Evolutionary conservation across 129 eudicot species (phyloP), one percentile per base, ranked within the genome.

Genomic region (Scalesia atractyloides): DNA sequence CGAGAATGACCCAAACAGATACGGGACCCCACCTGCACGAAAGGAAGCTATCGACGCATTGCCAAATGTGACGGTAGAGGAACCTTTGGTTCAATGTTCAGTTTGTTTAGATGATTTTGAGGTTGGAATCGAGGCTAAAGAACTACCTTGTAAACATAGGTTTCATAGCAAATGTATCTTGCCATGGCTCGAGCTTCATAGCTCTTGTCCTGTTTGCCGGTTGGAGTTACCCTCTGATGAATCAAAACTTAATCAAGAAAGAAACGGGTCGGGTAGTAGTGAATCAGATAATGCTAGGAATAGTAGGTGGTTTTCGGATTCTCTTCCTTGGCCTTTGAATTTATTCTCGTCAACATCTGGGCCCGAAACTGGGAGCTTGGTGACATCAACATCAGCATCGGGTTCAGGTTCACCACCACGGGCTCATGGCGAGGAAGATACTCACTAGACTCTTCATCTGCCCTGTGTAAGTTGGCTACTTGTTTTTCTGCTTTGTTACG

Each of bases 41-140:
- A 91, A 89, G 51, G 91, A 86, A 72, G 93, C 90, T 0, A 84
- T 91, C 20, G 94, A 91, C 30, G 89, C 91, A 17, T 61, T 91
- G 79, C 93, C 96, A 12, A 75, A 75, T 24, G 96, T 91, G 30
- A 74, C 75, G 63, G 58, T 89, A 3, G 83, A 81, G 43, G 87
- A 83, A 67, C 64, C 34, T 16, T 70, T 72, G 0, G 58, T 84
- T 66, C 97, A 88, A 64, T 93, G 98, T 69, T 83, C 88, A 0
- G 88, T 93, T 63, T 93, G 98, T 71, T 87, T 93, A 75, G 98
- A 93, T 52, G 98, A 93, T 64, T 90, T 87, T 43, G 97, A 93
- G 80, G 57, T 83, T 19, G 87, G 96, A 13, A 52, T 50, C 9
- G 84, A 89, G 81, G 98, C 86, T 4, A 93, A 86, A 71, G 89